Evolutionary conservation across 2,329 filamentous ascomycete genomes (phyloP), one percentile per base, ranked within the genome.

Genomic region (Pseudocercospora macadamiae): DNA sequence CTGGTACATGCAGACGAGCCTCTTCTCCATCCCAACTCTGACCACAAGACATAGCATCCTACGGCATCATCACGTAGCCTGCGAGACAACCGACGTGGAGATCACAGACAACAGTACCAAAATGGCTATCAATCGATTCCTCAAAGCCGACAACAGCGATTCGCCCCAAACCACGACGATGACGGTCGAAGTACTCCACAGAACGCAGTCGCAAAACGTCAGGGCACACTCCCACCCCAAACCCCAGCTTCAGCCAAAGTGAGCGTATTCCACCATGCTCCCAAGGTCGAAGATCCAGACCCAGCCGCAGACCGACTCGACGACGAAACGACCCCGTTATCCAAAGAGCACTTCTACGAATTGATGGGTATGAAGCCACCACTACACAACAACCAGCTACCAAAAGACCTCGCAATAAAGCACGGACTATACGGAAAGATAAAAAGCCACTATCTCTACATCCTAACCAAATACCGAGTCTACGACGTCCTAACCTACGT

Each of bases 311-410:
- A 60, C 26, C 63, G 68, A 3, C 54, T 69, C 3, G 64, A 65
- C 53, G 62, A 69, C 25, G 58, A 68, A 49, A 51, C 42, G n/a
- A 62, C 54, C 62, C 54, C 54, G 10, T 26, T 57, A 19, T 51
- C 55, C 10, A 55, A 61, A 28, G 55, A 61, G 10, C 62, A 70
- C 28, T 69, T 73, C 62, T 71, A 69, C 61, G 63, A 66, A 23
- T 63, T 72, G 2, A 71, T 72, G 32, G 71, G 71, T 16, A 70
- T 73, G 68, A 54, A 57, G 12, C 48, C 54, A 14, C 69, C 70
- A 1, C 23, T 51, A 1, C 25, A 54, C 7, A 55, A 61, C 37
- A 47, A 56, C 14, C 56, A 69, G 10, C 59, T 63, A 9, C 70
- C 70, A 4, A 67, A 68, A 51, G 57, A 68, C 8, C 58, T 72